Evolutionary conservation across 768 basidiomycete genomes (phyloP), one percentile per base, ranked within the genome.

Genomic region (Mycena kentingensis): DNA sequence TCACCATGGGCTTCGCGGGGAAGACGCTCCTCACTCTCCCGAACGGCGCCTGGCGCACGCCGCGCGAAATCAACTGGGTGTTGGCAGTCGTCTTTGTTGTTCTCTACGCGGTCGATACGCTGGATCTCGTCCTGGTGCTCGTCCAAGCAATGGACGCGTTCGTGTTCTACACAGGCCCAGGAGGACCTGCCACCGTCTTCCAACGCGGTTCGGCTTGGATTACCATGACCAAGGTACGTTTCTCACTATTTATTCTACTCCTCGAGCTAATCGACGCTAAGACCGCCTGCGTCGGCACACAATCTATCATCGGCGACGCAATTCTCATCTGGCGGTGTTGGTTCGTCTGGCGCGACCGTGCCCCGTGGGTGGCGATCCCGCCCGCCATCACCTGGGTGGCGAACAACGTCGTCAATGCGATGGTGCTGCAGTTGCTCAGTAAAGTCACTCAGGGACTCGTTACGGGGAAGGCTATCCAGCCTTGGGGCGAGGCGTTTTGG

Each of bases 281-380:
- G 48, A 48, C 28, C 5, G 19, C 19, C 24, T 49, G 12, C 19
- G 35, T 49, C 6, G 24, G 22, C 4, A 15, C 39, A 10, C 48
- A 49, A 39, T 25, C 48, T 5, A 41, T 55, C 3, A 39, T 43
- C 4, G 54, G 54, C 7, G 54, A 50, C 22, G 35, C 21, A 10
- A 45, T 55, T 25, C 45, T 55, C 41, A 49, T 55, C 13, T 55
- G 49, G n/a, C 47, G 54, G 3, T 55, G 54, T 36, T 55, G 54
- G 54, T 39, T 32, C 24, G 6, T 55, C 16, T 49, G 37, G 37
- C 10, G 26, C 19, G 7, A 6, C 3, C 37, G 39, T 18, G 24
- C 48, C 0, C 41, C 35, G 48, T 7, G 22, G 7, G 35, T 46
- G 2, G 19, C 46, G 7, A 31, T 32, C 4, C 22, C 39, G 3